phyloP scores from a whole-genome alignment of 1,284 basidiomycete genomes.

The Cryptococcus sp. region DNA sequence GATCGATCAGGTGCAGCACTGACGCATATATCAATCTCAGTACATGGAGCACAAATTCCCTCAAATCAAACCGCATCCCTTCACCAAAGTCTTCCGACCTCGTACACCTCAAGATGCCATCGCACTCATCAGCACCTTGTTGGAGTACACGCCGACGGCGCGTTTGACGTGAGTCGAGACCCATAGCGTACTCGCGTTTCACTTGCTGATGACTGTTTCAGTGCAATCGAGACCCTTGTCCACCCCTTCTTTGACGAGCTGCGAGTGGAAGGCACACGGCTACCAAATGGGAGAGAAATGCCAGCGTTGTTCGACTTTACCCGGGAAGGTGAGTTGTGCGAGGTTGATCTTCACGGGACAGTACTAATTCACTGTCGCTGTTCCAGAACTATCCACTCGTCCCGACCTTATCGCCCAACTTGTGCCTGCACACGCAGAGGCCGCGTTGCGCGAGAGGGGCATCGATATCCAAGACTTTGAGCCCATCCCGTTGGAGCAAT shows the following conservation, averaged over 20 bases:
- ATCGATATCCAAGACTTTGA: conserved; percentile 90
- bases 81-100: conserved; percentile 97
- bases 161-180: conserved; percentile 63
- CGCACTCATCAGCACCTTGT: conserved; percentile 87
- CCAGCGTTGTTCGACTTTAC: conserved; percentile 95
- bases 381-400: conserved; percentile 85
- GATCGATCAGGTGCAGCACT: not conserved
- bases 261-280: conserved; percentile 79
- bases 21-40: conserved; percentile 27
- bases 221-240: conserved; percentile 86
- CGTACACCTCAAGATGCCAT: conserved; percentile 95
- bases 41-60: conserved; percentile 99
- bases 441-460: conserved; percentile 78
- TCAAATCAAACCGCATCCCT: conserved; percentile 97
- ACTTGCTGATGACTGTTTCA: conserved; percentile 11
- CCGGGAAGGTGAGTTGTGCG: conserved; percentile 72
- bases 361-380: conserved; percentile 1
- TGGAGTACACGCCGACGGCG: conserved; percentile 95
- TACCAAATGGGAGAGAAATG: conserved; percentile 97
- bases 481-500: conserved; percentile 89
- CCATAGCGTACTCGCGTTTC: not conserved
- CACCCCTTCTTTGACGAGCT: conserved; percentile 99
- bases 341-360: conserved; percentile 1
- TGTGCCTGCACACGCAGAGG: conserved; percentile 85
- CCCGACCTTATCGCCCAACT: conserved; percentile 90